Percentiles rank a stretch among this genome's conserved stretches.
Conservation (phyloP, 352 stramenopile genomes). For the Phytophthora melonis region DNA sequence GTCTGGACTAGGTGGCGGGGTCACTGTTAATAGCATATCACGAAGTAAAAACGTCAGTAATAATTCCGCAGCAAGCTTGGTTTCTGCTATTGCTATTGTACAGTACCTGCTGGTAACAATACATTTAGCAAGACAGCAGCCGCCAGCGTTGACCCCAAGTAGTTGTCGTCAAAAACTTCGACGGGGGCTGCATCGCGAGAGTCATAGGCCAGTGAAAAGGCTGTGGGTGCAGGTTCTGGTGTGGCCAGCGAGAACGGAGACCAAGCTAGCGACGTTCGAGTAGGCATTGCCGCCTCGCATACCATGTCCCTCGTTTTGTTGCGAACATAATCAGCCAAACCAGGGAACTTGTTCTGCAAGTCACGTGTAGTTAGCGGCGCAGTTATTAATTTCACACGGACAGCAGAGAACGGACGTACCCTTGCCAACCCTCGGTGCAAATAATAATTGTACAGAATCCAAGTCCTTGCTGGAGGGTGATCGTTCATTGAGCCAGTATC, state of each 20-base stretch:
- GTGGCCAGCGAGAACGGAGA: slow-evolving; percentile 12
- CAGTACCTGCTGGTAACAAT: slow-evolving; percentile 68
- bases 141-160: slow-evolving; percentile 66
- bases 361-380: slow-evolving; percentile 22
- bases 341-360: slow-evolving; percentile 76
- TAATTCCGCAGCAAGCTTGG: slow-evolving; percentile 1
- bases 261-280: slow-evolving; percentile 9
- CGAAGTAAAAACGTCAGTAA: slow-evolving; percentile 7
- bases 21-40: slow-evolving; percentile 48
- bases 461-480: slow-evolving; percentile 32
- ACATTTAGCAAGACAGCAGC: slow-evolving; percentile 78
- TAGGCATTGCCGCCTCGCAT: slow-evolving; percentile 43
- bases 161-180: slow-evolving; percentile 58
- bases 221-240: slow-evolving; percentile 7
- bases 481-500: slow-evolving; percentile 8
- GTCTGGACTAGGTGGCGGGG: slow-evolving; percentile 72
- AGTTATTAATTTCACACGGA: background rate
- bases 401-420: slow-evolving; percentile 46
- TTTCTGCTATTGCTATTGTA: background rate
- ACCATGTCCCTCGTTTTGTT: slow-evolving; percentile 83
- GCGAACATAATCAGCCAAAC: slow-evolving; percentile 73
- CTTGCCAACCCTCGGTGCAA: slow-evolving; percentile 71
- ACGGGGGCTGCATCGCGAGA: slow-evolving; percentile 49
- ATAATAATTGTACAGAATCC: slow-evolving; percentile 83
- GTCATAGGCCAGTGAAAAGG: slow-evolving; percentile 56